Evolutionary conservation across 1,284 basidiomycete genomes (phyloP).

Genomic region (Cryptococcus sp.): DNA sequence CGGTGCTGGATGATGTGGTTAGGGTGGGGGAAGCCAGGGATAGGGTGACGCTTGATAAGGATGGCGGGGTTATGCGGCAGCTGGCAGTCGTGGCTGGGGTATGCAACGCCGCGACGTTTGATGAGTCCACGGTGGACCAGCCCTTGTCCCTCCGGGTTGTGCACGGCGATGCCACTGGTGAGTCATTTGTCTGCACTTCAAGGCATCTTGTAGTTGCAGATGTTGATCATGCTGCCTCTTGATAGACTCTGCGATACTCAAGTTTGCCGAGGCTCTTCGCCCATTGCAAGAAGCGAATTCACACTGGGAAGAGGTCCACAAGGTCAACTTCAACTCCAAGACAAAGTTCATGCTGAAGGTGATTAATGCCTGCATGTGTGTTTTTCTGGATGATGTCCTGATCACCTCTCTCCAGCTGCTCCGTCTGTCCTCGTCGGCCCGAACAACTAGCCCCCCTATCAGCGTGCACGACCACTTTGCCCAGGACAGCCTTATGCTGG

Average conservation of each 20-base stretch:
- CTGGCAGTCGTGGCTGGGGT: slow-evolving; percentile 56
- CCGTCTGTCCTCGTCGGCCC: slow-evolving; percentile 7
- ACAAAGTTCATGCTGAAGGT: slow-evolving; percentile 65
- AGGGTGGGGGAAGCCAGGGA: slow-evolving; percentile 38
- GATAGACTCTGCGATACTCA: slow-evolving; percentile 58
- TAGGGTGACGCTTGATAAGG: slow-evolving; percentile 20
- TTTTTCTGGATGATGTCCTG: neutral
- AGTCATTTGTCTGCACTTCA: neutral
- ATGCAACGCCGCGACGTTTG: slow-evolving; percentile 63
- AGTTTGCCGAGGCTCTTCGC: slow-evolving; percentile 57
- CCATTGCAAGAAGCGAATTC: slow-evolving; percentile 38
- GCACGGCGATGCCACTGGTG: slow-evolving; percentile 62
- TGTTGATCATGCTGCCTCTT: neutral
- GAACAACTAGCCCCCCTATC: slow-evolving; percentile 18
- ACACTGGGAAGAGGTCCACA: slow-evolving; percentile 50
- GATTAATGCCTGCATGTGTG: neutral
- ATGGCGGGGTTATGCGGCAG: slow-evolving; percentile 30
- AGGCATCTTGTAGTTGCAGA: neutral
- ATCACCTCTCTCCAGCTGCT: slow-evolving; percentile 15
- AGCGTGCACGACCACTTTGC: slow-evolving; percentile 19
- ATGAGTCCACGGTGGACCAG: slow-evolving; percentile 47
- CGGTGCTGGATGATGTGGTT: slow-evolving; percentile 51
- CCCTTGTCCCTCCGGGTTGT: slow-evolving; percentile 54
- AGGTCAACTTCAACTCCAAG: slow-evolving; percentile 60
- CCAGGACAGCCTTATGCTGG: slow-evolving; percentile 45